Evolutionary conservation across 1,139 yeast species (phyloP).

Genomic region (Hansenula sp.): DNA sequence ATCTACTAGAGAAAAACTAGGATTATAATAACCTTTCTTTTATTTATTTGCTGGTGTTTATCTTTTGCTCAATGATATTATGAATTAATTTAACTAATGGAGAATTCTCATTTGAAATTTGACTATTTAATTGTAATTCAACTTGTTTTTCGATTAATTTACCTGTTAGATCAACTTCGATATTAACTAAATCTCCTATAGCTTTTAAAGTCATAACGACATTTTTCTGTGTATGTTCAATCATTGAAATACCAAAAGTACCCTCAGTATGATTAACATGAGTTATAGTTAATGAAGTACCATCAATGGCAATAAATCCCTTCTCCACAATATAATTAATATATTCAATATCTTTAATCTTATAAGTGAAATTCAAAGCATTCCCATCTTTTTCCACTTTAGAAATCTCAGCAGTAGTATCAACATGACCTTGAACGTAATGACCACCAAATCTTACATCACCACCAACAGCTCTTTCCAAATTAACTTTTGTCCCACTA

Average conservation of each 20-base stretch:
- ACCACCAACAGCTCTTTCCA: slow-evolving; percentile 84
- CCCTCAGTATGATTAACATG: slow-evolving; percentile 54
- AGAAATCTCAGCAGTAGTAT: slow-evolving; percentile 72
- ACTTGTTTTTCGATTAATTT: slow-evolving; percentile 88
- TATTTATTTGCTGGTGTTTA: slow-evolving; percentile 16
- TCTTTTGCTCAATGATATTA: slow-evolving; percentile 46
- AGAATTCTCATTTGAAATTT: slow-evolving; percentile 39
- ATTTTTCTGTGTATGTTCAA: slow-evolving; percentile 82
- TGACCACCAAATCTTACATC: slow-evolving; percentile 95
- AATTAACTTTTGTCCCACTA: slow-evolving; percentile 63
- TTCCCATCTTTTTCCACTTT: slow-evolving; percentile 61
- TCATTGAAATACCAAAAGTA: slow-evolving; percentile 82
- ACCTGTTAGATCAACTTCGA: slow-evolving; percentile 93
- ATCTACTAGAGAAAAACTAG: no score
- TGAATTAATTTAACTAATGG: slow-evolving; percentile 41
- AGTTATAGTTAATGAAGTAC: slow-evolving; percentile 89
- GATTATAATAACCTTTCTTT: slow-evolving; percentile 4
- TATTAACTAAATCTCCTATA: slow-evolving; percentile 66
- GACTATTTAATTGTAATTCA: slow-evolving; percentile 47
- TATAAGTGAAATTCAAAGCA: slow-evolving; percentile 72
- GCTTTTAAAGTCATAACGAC: slow-evolving; percentile 68
- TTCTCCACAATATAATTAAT: slow-evolving; percentile 83
- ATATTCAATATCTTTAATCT: slow-evolving; percentile 56
- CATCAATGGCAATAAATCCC: slow-evolving; percentile 90
- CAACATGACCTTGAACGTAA: slow-evolving; percentile 96